These are phyloP conservation scores for Coemansia sp. DNA, from an alignment of 192 early-diverging fungal species.

Conservation along the genomic window DNA sequence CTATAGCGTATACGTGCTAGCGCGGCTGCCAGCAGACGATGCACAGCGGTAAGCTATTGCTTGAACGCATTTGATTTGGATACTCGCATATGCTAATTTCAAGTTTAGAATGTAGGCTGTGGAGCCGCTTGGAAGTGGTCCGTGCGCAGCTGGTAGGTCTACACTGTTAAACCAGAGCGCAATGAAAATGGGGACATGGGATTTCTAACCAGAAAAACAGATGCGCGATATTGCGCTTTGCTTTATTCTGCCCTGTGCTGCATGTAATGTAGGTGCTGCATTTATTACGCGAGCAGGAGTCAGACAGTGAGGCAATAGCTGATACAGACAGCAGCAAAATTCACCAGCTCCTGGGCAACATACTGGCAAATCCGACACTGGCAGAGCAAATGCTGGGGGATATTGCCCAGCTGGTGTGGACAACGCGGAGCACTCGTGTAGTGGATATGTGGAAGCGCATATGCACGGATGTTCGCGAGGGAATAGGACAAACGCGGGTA, in stretches of 20 bases:
- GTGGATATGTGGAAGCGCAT: conserved; percentile 33
- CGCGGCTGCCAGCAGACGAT: conserved; percentile 1
- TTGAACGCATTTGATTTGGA: neutral
- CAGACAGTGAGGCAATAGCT: neutral
- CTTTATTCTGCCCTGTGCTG: neutral
- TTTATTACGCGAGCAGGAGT: conserved; percentile 21
- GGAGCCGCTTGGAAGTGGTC: conserved; percentile 21
- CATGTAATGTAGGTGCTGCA: conserved; percentile 38
- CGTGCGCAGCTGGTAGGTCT: conserved; percentile 42
- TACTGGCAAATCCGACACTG: conserved; percentile 14
- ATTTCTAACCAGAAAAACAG: conserved; percentile 5
- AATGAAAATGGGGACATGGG: neutral
- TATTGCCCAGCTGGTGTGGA: conserved; percentile 22
- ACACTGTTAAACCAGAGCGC: neutral
- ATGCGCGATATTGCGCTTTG: neutral
- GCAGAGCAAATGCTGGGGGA: conserved; percentile 24
- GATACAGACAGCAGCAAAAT: neutral
- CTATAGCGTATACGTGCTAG: conserved; percentile 18
- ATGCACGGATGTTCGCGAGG: conserved; percentile 2
- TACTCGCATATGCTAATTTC: neutral
- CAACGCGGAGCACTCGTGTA: conserved; percentile 25
- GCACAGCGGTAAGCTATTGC: conserved; percentile 23
- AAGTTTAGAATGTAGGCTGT: conserved; percentile 23
- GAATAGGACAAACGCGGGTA: conserved; percentile 7
- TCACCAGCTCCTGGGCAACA: conserved; percentile 13